These are phyloP conservation scores for Ceratobasidium sp. DNA, from an alignment of 1,284 basidiomycete genomes.

Conservation along the genomic window DNA sequence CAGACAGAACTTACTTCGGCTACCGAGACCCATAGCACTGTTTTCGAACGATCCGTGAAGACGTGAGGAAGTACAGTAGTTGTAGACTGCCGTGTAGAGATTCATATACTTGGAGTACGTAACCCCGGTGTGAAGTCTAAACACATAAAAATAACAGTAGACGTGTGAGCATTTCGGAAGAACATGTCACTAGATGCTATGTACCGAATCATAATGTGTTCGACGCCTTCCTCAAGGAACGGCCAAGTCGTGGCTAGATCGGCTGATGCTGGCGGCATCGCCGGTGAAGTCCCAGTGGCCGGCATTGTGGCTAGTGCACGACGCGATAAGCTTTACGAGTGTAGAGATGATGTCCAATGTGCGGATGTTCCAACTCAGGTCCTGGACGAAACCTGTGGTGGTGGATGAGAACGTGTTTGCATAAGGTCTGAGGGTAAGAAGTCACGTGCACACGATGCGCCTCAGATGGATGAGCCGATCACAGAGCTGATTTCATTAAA, in stretches of 20 bases:
- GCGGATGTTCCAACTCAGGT: constrained; percentile 14
- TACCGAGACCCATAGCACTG: constrained; percentile 55
- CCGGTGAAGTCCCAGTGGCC: constrained; percentile 42
- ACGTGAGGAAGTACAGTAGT: constrained; percentile 93
- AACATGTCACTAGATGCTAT: constrained; percentile 40
- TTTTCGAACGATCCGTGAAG: constrained; percentile 69
- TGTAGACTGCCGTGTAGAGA: constrained; percentile 93
- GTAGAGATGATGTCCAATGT: background rate
- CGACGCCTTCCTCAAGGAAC: constrained; percentile 85
- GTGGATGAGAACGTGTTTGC: constrained; percentile 19
- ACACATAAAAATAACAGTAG: constrained; percentile 4
- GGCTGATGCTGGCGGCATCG: constrained; percentile 68
- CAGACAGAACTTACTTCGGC: constrained; percentile 61
- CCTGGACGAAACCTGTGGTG: constrained; percentile 26
- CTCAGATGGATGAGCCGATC: background rate
- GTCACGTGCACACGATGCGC: constrained; percentile 16
- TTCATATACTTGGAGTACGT: constrained; percentile 92
- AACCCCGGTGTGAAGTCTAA: constrained; percentile 80
- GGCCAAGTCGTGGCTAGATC: constrained; percentile 87
- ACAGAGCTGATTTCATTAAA: background rate
- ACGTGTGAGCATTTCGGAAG: constrained; percentile 42
- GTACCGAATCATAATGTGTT: constrained; percentile 85
- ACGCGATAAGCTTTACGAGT: background rate
- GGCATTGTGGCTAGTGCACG: constrained; percentile 30
- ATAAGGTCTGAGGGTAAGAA: constrained; percentile 33